phyloP scores from a whole-genome alignment of 116 monocot species.

The Dioscorea cayenensis region DNA sequence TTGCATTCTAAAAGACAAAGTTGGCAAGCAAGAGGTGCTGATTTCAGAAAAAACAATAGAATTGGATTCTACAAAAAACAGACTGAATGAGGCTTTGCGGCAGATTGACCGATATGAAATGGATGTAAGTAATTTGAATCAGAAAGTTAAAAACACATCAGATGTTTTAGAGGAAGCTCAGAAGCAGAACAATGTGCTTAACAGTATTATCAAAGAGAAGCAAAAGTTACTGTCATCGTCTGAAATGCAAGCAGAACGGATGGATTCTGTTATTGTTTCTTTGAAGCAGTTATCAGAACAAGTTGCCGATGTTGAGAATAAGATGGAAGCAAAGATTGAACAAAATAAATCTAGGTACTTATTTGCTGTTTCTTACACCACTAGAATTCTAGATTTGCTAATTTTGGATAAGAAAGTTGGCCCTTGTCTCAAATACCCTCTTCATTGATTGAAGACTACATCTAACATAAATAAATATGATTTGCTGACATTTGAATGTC shows the following conservation, averaged over 20 bases:
- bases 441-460: too few species aligned
- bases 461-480: too few species aligned
- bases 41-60: constrained; percentile 27
- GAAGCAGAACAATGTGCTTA: constrained; percentile 22
- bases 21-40: constrained; percentile 26
- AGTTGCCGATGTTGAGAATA: constrained; percentile 27
- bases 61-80: constrained; percentile 20
- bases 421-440: too few species aligned
- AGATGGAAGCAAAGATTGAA: constrained; percentile 19
- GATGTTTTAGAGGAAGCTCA: constrained; percentile 40
- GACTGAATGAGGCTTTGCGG: constrained; percentile 33
- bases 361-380: background rate
- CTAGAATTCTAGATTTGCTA: too few species aligned
- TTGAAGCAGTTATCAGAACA: constrained; percentile 33
- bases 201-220: constrained; percentile 23
- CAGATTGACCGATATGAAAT: constrained; percentile 19
- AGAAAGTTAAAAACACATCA: constrained; percentile 14
- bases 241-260: constrained; percentile 30
- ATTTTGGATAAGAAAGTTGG: too few species aligned
- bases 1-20: constrained; percentile 27
- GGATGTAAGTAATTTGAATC: constrained; percentile 28
- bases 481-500: too few species aligned
- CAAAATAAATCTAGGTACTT: constrained; percentile 37
- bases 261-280: constrained; percentile 22
- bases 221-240: constrained; percentile 23